phyloP scores from a whole-genome alignment of 306 rosid genomes.

The Canavalia gladiata region DNA sequence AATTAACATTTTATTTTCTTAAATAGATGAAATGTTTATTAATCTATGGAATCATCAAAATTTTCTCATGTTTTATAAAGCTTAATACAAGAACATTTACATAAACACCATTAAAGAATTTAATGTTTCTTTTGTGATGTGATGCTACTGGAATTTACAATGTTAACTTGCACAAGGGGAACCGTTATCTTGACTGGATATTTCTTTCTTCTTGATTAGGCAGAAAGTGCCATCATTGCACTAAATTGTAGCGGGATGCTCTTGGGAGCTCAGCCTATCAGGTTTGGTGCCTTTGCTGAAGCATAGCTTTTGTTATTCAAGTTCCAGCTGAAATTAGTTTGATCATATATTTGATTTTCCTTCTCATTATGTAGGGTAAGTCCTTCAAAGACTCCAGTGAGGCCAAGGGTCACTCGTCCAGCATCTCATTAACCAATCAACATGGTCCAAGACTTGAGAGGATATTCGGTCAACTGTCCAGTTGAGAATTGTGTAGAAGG shows the following conservation, averaged over 20 bases:
- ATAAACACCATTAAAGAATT: background rate
- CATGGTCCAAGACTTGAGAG: slow-evolving; percentile 44
- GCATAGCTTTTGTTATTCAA: slow-evolving; percentile 22
- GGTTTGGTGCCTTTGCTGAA: slow-evolving; percentile 57
- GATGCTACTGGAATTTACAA: background rate
- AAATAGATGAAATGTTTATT: background rate
- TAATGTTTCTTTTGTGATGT: slow-evolving; percentile 16
- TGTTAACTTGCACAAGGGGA: slow-evolving; percentile 30
- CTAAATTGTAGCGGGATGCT: slow-evolving; percentile 93
- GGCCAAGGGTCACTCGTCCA: slow-evolving; percentile 86
- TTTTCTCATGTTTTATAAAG: background rate
- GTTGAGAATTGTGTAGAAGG: slow-evolving; percentile 57
- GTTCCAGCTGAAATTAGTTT: slow-evolving; percentile 1
- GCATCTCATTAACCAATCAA: slow-evolving; percentile 48
- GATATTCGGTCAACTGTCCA: slow-evolving; percentile 53
- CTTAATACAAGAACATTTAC: background rate
- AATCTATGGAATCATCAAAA: slow-evolving; percentile 16
- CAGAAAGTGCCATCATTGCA: slow-evolving; percentile 92
- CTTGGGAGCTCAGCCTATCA: slow-evolving; percentile 87
- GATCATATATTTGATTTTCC: slow-evolving; percentile 28
- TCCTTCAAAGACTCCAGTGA: slow-evolving; percentile 98
- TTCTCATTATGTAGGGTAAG: slow-evolving; percentile 77
- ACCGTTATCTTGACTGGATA: slow-evolving; percentile 18
- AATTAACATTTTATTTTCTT: slow-evolving; percentile 12
- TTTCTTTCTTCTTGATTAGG: slow-evolving; percentile 65